Conservation (phyloP, 2,329 filamentous ascomycete species). For the Alternaria alternata region DNA sequence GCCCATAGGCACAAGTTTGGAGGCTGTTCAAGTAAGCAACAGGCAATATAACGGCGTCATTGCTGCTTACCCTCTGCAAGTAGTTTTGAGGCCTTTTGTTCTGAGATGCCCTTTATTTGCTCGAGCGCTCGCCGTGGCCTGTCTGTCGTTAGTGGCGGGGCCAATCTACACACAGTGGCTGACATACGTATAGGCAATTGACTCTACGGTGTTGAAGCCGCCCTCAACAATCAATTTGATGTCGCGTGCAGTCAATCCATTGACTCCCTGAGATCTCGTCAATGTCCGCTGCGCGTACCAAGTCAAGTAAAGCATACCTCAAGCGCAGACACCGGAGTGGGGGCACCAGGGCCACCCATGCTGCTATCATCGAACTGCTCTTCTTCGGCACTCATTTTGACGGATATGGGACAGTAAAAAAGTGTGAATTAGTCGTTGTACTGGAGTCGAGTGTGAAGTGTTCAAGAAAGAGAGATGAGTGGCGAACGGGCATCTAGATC, state of each 20-base stretch:
- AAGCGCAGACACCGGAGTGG: conserved; percentile 83
- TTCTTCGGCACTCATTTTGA: conserved; percentile 59
- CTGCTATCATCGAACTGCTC: conserved; percentile 73
- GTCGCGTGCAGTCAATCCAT: conserved; percentile 91
- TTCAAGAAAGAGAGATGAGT: conserved; percentile 15
- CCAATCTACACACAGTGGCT: neutral
- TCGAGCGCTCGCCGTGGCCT: conserved; percentile 79
- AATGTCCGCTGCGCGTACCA: neutral
- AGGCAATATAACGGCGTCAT: neutral
- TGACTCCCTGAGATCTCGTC: conserved; percentile 71
- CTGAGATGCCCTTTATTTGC: conserved; percentile 97
- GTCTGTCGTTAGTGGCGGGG: conserved; percentile 31
- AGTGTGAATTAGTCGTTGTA: neutral
- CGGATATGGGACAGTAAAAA: neutral
- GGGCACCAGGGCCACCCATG: conserved; percentile 86
- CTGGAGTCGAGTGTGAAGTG: neutral
- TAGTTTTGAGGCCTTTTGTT: conserved; percentile 93
- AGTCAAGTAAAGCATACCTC: conserved; percentile 69
- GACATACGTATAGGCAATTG: conserved; percentile 87
- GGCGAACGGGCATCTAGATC: conserved; percentile 20
- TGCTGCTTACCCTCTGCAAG: conserved; percentile 79
- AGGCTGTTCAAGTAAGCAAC: conserved; percentile 64
- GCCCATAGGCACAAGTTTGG: conserved; percentile 96
- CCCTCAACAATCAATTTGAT: conserved; percentile 92
- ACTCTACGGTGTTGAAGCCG: conserved; percentile 94